Percentiles rank a stretch among this genome's conserved stretches.
Evolutionary conservation across 805 yeast species (phyloP).

Genomic region (Metschnikowia vanudenii): DNA sequence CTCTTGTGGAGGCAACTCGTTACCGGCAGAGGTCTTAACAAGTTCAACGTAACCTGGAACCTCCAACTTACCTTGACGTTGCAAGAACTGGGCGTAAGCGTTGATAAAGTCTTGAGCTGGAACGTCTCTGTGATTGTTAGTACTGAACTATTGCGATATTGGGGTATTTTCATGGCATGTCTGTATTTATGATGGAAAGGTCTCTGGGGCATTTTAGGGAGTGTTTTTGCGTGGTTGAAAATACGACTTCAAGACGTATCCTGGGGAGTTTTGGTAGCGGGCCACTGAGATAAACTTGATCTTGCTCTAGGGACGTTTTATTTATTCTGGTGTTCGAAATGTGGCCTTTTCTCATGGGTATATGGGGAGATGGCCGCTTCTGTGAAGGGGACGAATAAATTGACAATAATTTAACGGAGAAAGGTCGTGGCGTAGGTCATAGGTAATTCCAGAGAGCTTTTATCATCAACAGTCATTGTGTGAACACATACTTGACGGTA

Average conservation of each 20-base stretch:
- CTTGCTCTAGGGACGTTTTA: background rate
- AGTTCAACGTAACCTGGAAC: slow-evolving; percentile 99
- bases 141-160: slow-evolving; percentile 13
- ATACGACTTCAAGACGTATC: too few species aligned
- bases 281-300: too few species aligned
- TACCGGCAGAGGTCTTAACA: slow-evolving; percentile 98
- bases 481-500: slow-evolving; percentile 86
- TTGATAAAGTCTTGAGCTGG: slow-evolving; percentile 99
- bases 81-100: slow-evolving; percentile 99
- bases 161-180: background rate
- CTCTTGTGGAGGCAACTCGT: slow-evolving; percentile 99
- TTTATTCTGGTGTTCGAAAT: too few species aligned
- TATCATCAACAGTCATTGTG: slow-evolving; percentile 4
- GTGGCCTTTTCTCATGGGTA: too few species aligned
- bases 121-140: slow-evolving; percentile 83
- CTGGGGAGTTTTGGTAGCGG: too few species aligned
- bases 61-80: slow-evolving; percentile 99
- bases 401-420: background rate
- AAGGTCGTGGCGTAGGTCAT: background rate
- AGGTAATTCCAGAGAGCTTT: slow-evolving; percentile 1
- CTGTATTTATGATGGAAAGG: too few species aligned
- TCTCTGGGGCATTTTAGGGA: too few species aligned
- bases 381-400: too few species aligned
- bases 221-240: too few species aligned
- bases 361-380: too few species aligned